Evolutionary conservation across 345 rosid species (phyloP).

Genomic region (Microcos paniculata): DNA sequence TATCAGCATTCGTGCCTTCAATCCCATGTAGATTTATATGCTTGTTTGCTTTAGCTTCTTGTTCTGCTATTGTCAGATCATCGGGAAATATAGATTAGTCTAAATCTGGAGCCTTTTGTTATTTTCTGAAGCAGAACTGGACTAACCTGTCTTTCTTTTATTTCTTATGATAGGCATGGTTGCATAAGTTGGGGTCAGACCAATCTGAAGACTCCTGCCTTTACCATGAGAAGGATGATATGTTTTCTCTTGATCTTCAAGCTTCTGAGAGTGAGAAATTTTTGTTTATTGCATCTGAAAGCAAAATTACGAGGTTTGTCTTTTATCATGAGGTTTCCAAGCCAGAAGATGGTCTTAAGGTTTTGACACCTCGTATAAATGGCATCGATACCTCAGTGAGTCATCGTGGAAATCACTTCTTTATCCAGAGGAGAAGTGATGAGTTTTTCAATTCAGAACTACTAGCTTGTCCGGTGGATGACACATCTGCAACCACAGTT

Average conservation of each 20-base stretch:
- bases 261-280: slow-evolving; percentile 76
- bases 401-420: slow-evolving; percentile 87
- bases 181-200: slow-evolving; percentile 79
- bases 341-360: slow-evolving; percentile 68
- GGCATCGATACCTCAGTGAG: slow-evolving; percentile 71
- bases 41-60: neutral
- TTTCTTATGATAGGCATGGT: slow-evolving; percentile 60
- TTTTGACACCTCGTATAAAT: slow-evolving; percentile 66
- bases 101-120: neutral
- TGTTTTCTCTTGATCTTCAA: slow-evolving; percentile 62
- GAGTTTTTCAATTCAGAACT: slow-evolving; percentile 82
- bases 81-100: neutral
- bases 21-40: neutral
- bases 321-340: slow-evolving; percentile 62
- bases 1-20: neutral
- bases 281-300: slow-evolving; percentile 68
- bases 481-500: slow-evolving; percentile 53
- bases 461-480: slow-evolving; percentile 64
- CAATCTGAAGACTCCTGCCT: slow-evolving; percentile 72
- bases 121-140: neutral
- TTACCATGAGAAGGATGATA: slow-evolving; percentile 90
- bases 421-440: slow-evolving; percentile 68
- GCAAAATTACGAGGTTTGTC: slow-evolving; percentile 68
- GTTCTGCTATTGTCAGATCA: neutral
- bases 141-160: neutral